A percentile compares a stretch with the other conserved stretches of the same genome.
Conservation (phyloP, 73 alveolate genomes). For the Symbiodinium natans region DNA sequence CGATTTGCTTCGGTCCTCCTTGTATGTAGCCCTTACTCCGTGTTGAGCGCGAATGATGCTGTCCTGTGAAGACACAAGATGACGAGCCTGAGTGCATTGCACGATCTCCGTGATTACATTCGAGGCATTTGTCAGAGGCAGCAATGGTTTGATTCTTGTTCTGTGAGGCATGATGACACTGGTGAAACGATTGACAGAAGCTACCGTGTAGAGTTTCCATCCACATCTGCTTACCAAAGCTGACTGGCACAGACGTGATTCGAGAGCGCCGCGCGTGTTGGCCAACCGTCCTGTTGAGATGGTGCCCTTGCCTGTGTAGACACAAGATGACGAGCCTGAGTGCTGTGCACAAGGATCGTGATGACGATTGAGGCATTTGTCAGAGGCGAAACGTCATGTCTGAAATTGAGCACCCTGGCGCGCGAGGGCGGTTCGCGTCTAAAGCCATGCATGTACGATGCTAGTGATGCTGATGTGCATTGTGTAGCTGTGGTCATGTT, state of each 20-base stretch:
- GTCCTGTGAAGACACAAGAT: conserved; percentile 35
- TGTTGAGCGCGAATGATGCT: not conserved
- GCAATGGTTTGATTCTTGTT: not conserved
- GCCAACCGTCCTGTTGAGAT: too few relatives aligned
- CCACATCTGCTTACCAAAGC: conserved; percentile 82
- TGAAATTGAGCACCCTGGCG: too few relatives aligned
- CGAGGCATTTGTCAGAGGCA: conserved; percentile 85
- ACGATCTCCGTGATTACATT: conserved; percentile 4
- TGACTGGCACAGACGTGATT: not conserved
- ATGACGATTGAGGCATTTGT: conserved; percentile 77
- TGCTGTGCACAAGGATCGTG: not conserved
- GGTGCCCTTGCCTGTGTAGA: too few relatives aligned
- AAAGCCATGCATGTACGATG: too few relatives aligned
- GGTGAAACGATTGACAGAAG: not conserved
- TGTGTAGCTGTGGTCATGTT: too few relatives aligned
- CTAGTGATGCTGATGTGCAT: not conserved
- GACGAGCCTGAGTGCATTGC: conserved; percentile 77
- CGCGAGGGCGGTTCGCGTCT: too few relatives aligned
- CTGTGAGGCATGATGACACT: not conserved
- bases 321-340: too few relatives aligned
- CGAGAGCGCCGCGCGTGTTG: not conserved
- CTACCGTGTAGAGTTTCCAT: not conserved
- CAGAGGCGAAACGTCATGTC: too few relatives aligned
- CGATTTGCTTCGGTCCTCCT: too few relatives aligned
- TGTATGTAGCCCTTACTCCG: too few relatives aligned